Evolutionary conservation across 129 eudicot species (phyloP).

Genomic region (Dittrichia graveolens): DNA sequence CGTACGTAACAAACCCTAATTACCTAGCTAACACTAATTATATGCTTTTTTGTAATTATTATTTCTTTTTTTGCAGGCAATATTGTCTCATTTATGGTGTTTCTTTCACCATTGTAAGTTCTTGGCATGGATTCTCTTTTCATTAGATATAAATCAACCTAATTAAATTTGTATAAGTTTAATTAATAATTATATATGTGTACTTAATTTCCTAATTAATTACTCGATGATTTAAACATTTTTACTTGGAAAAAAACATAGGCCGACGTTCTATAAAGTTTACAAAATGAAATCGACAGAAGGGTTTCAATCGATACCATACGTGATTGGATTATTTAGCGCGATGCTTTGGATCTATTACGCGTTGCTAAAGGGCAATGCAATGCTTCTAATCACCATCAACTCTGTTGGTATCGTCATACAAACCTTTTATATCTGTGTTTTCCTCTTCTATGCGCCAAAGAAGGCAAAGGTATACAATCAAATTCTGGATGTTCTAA

Average conservation of each 20-base stretch:
- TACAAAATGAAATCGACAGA: slow-evolving; percentile 86
- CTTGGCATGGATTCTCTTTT: not conserved
- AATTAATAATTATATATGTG: not conserved
- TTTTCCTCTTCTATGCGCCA: slow-evolving; percentile 71
- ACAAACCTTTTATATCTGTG: slow-evolving; percentile 58
- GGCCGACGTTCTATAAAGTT: slow-evolving; percentile 82
- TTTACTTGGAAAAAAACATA: slow-evolving; percentile 13
- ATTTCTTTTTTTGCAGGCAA: slow-evolving; percentile 50
- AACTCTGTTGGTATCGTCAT: slow-evolving; percentile 74
- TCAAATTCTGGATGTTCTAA: not conserved
- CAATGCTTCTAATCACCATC: slow-evolving; percentile 74
- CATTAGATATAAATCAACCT: not conserved
- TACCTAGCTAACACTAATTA: slow-evolving; percentile 1
- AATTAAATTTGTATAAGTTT: not conserved
- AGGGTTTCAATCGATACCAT: slow-evolving; percentile 83
- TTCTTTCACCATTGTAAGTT: slow-evolving; percentile 81
- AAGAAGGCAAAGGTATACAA: slow-evolving; percentile 50
- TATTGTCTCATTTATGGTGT: slow-evolving; percentile 70
- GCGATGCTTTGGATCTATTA: slow-evolving; percentile 89
- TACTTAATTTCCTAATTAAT: not conserved
- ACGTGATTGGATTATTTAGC: slow-evolving; percentile 76
- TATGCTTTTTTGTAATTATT: not conserved
- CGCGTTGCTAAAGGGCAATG: slow-evolving; percentile 66
- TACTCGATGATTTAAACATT: not conserved
- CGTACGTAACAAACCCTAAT: slow-evolving; percentile 14